Percentiles rank a stretch among this genome's conserved stretches.
phyloP scores from a whole-genome alignment of 2,329 filamentous ascomycete species.

The Colletotrichum horii region DNA sequence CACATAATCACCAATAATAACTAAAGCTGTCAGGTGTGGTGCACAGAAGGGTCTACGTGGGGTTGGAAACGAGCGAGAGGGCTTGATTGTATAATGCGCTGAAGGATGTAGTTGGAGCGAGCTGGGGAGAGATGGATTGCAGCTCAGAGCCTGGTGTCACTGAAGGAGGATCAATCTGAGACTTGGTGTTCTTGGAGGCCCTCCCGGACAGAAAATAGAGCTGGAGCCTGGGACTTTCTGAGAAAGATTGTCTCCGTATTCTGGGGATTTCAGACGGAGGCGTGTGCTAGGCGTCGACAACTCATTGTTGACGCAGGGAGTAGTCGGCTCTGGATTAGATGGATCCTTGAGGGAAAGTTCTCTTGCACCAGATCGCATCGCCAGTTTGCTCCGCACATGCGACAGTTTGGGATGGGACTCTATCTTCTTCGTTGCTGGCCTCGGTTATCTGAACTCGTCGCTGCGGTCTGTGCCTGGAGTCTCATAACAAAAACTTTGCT shows the following conservation, averaged over 20 bases:
- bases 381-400: not conserved
- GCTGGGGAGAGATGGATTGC: not conserved
- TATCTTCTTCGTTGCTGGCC: not conserved
- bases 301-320: not conserved
- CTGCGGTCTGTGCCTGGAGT: not conserved
- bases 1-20: not conserved
- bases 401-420: not conserved
- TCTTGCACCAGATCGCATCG: not conserved
- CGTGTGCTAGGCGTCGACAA: not conserved
- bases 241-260: not conserved
- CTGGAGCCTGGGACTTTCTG: not conserved
- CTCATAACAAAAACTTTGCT: not conserved
- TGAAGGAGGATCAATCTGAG: not conserved
- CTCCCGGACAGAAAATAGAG: not conserved
- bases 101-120: not conserved
- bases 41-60: not conserved
- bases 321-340: not conserved
- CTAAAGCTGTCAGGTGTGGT: not conserved
- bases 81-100: not conserved
- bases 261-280: not conserved
- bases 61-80: not conserved
- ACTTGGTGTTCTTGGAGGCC: not conserved
- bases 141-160: not conserved
- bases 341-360: not conserved
- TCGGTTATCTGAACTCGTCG: not conserved